Base-by-base conservation (phyloP, 495 filamentous ascomycete species). In the Annulohypoxylon maeteangense region DNA sequence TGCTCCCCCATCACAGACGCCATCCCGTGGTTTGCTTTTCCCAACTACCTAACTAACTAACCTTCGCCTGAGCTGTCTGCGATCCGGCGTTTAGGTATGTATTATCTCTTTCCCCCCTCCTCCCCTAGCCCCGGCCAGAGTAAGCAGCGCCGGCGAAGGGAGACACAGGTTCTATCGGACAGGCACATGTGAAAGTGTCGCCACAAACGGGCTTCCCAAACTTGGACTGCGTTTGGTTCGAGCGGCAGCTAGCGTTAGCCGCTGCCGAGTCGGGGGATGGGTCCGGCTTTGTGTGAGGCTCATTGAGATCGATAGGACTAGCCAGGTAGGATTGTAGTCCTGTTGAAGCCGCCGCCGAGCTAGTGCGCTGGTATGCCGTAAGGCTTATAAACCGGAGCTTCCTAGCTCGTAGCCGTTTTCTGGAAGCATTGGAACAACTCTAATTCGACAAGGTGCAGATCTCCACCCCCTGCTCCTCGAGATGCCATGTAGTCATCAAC, bases 181-280 rank as follows among this genome's bases (percentile, higher is more conserved):
- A 36, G 3, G 14, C n/a, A 42, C 48, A 63, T 64, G 59, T 60
- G 58, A 64, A 65, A 40, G 55, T 53, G 45, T 60, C 14, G 59
- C 44, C 45, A 48, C 57, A 54, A 16, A 53, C 27, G 27, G 36
- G 29, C 53, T 63, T 51, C 69, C 69, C 69, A 60, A 48, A 48
- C 14, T 40, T 18, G 1, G 16, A 51, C 18, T 22, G 50, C 47
- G 42, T 67, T 12, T 67, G 69, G 69, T 55, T 72, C 63, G 29
- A 31, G 68, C 44, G 23, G 65, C 40, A 67, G 64, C 69, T 67
- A 71, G 69, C 34, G 51, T 42, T 72, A 60, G 69, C 69, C 69
- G 44, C 58, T 40, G 31, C 32, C 63, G 31, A 59, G 63, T 31
- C 36, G 22, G 57, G 57, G 12, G 31, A 58, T 40, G 16, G 16